Conservation (phyloP, 306 rosid genomes). For the Cercis canadensis region DNA sequence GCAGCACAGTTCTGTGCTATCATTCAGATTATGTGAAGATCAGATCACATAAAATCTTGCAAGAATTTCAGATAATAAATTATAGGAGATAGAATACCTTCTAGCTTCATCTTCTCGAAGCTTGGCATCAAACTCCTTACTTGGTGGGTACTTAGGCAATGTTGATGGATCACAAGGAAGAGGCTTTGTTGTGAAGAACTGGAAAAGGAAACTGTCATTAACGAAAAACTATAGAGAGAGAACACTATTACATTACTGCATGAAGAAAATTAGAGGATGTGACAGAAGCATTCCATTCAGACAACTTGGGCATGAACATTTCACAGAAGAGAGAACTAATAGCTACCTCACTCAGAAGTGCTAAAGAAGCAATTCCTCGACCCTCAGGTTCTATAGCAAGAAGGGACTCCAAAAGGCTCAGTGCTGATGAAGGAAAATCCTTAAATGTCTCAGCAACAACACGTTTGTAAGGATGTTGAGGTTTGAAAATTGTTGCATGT, state of each 20-base stretch:
- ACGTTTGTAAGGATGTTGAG: slow-evolving; percentile 79
- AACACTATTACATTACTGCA: neutral
- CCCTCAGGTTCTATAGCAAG: slow-evolving; percentile 78
- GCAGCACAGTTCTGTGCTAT: slow-evolving; percentile 8
- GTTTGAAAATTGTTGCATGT: slow-evolving; percentile 82
- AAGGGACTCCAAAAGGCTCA: slow-evolving; percentile 72
- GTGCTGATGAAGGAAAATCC: slow-evolving; percentile 64
- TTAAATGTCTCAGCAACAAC: slow-evolving; percentile 69
- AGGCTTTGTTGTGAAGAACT: slow-evolving; percentile 80
- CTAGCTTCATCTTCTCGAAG: slow-evolving; percentile 72
- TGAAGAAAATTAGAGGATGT: slow-evolving; percentile 4
- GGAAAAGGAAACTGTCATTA: slow-evolving; percentile 29
- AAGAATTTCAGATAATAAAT: slow-evolving; percentile 23
- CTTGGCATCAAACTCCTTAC: slow-evolving; percentile 87
- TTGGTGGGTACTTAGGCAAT: slow-evolving; percentile 82
- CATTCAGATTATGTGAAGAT: slow-evolving; percentile 18
- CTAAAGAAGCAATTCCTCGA: slow-evolving; percentile 76
- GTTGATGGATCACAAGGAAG: slow-evolving; percentile 75
- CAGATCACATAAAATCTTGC: slow-evolving; percentile 17
- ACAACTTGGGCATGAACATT: slow-evolving; percentile 9
- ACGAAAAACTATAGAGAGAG: slow-evolving; percentile 18
- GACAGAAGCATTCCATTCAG: slow-evolving; percentile 12
- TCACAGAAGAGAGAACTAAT: slow-evolving; percentile 19
- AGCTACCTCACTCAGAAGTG: slow-evolving; percentile 80
- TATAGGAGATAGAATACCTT: slow-evolving; percentile 57